Base-by-base conservation (phyloP, 495 filamentous ascomycete genomes). In the Penicillium canescens region DNA sequence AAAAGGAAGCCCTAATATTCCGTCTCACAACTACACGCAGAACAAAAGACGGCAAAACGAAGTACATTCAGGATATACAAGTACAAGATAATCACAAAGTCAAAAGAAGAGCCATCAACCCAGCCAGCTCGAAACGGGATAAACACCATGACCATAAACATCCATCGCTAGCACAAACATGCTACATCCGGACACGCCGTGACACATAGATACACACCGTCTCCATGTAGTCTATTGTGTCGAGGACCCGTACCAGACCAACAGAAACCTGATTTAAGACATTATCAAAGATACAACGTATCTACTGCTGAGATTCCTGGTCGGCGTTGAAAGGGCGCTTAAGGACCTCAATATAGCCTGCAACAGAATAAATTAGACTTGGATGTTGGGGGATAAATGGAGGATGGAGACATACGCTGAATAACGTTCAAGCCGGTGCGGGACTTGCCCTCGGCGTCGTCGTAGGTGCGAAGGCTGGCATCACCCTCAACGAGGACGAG, bases 401-500 rank as follows among this genome's bases (percentile, higher is more conserved):
- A 46, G 14, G 34, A 48, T 23, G 26, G 16, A 20, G 11, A 77
- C 89, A 60, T 81, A 94, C 91, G 82, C 69, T 92, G 87, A 23
- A 84, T 68, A 59, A 96, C 77, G 69, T 75, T 90, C 54, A 95
- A 58, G 36, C 60, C 37, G 12, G 68, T 71, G 39, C 76, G 74
- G 42, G 67, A 70, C 65, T 82, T 82, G 61, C 89, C 89, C 14
- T 92, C 87, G 14, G 65, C 65, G 55, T 86, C 85, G 34, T 81
- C 77, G 55, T 78, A 91, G 14, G 57, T 66, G 48, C 75, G 75
- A 72, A 90, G 83, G 55, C 68, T 70, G 44, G 81, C 85, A 37
- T 93, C 86, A 13, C 85, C 90, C 62, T 95, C 90, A 33, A 95
- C 72, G 56, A 83, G 87, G 16, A 93, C 74, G 33, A 87, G 71